A percentile compares a stretch with the other conserved stretches of the same genome.
phyloP scores from a whole-genome alignment of 176 grass and related monocot species.

The Chrysopogon serrulatus region DNA sequence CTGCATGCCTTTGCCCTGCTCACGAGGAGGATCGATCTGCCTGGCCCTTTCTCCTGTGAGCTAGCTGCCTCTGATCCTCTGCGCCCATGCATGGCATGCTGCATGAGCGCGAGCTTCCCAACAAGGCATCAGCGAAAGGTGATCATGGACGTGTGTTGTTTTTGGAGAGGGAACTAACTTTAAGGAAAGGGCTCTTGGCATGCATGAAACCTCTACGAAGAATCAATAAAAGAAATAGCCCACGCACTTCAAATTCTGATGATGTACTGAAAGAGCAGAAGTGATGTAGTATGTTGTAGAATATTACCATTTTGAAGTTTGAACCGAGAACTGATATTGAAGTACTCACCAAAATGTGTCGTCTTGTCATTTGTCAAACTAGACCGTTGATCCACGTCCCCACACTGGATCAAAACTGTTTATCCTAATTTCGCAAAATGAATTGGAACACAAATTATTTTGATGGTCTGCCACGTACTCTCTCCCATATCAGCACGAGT shows the following conservation, averaged over 20 bases:
- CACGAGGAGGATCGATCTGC: slow-evolving; percentile 21
- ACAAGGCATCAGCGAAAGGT: slow-evolving; percentile 12
- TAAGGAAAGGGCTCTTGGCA: background rate
- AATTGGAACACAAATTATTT: no score
- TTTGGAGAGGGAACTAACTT: slow-evolving; percentile 3
- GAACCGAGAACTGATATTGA: background rate
- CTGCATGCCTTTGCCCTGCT: background rate
- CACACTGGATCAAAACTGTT: background rate
- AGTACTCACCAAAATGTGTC: background rate
- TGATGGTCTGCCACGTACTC: no score
- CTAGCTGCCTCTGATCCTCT: background rate
- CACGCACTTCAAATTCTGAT: no score
- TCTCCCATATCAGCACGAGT: no score
- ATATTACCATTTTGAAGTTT: background rate
- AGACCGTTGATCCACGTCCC: no score
- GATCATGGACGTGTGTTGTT: background rate
- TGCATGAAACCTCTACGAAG: background rate
- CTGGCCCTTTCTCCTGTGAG: background rate
- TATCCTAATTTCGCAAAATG: no score
- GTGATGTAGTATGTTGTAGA: background rate
- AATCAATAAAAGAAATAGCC: no score
- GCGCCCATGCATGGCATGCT: slow-evolving; percentile 1
- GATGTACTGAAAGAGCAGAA: background rate
- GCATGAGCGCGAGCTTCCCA: background rate
- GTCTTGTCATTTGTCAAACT: no score